phyloP scores from a whole-genome alignment of 2,329 filamentous ascomycete genomes.

The Colletotrichum sansevieriae region DNA sequence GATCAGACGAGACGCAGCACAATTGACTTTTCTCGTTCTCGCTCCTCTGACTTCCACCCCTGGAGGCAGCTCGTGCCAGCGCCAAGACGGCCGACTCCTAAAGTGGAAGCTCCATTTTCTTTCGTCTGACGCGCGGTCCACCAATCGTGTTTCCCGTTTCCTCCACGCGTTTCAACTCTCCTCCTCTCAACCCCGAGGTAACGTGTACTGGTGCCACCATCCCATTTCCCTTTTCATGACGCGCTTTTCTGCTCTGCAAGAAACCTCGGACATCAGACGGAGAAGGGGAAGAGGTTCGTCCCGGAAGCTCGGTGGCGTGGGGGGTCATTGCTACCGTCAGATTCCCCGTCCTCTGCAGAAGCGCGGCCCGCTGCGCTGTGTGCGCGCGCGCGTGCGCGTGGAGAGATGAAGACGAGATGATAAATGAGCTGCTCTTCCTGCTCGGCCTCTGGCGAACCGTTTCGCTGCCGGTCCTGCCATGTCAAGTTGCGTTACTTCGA shows the following conservation, averaged over 20 bases:
- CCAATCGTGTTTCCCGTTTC: slow-evolving; percentile 26
- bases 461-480: slow-evolving; percentile 20
- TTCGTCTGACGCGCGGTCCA: not conserved
- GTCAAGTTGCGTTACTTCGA: slow-evolving; percentile 23
- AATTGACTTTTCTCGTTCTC: no score
- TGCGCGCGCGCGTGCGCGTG: no score
- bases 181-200: no score
- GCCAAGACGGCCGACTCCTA: slow-evolving; percentile 36
- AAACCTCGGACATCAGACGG: no score
- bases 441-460: slow-evolving; percentile 5
- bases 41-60: slow-evolving; percentile 1
- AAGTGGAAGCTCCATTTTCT: slow-evolving; percentile 25
- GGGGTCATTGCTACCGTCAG: not conserved
- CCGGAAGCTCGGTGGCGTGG: slow-evolving; percentile 13
- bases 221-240: not conserved
- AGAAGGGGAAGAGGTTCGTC: not conserved
- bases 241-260: not conserved
- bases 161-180: slow-evolving; percentile 34
- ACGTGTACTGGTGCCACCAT: slow-evolving; percentile 1
- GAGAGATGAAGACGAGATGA: slow-evolving; percentile 28
- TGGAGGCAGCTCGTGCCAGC: not conserved
- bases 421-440: slow-evolving; percentile 30
- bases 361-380: slow-evolving; percentile 1
- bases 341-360: not conserved
- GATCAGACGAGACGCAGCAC: not conserved